Conservation (phyloP, 75 land plant species). For the Gnetum montanum region DNA sequence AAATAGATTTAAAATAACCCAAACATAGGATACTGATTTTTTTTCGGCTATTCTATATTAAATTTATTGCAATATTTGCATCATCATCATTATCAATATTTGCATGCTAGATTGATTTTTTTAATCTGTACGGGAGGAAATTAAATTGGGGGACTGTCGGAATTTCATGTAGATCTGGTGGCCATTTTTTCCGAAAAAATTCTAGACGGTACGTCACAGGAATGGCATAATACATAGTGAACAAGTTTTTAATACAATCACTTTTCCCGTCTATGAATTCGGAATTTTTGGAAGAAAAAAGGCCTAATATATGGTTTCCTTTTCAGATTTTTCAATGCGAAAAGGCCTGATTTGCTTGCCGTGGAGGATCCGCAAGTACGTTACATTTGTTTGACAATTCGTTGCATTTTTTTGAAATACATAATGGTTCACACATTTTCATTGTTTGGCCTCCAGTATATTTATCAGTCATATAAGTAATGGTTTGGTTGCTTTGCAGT, state of each 20-base stretch:
- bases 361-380: constrained; percentile 94
- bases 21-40: no score
- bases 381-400: no score
- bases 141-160: constrained; percentile 81
- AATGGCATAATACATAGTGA: neutral
- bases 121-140: constrained; percentile 85
- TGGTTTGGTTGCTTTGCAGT: no score
- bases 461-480: neutral
- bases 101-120: constrained; percentile 91
- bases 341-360: constrained; percentile 45
- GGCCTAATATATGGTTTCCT: neutral
- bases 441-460: neutral
- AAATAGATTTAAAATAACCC: no score
- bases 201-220: constrained; percentile 66
- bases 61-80: no score
- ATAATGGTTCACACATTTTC: neutral
- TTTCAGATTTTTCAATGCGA: constrained; percentile 44
- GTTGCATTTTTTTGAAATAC: no score
- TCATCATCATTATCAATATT: no score
- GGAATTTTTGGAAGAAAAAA: no score
- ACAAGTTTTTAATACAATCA: neutral
- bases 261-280: neutral
- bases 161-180: constrained; percentile 69
- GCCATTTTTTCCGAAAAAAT: constrained; percentile 66
- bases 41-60: no score